Evolutionary conservation across 2,329 filamentous ascomycete genomes (phyloP), one percentile per base, ranked within the genome.

Genomic region (Basipetospora sp.): DNA sequence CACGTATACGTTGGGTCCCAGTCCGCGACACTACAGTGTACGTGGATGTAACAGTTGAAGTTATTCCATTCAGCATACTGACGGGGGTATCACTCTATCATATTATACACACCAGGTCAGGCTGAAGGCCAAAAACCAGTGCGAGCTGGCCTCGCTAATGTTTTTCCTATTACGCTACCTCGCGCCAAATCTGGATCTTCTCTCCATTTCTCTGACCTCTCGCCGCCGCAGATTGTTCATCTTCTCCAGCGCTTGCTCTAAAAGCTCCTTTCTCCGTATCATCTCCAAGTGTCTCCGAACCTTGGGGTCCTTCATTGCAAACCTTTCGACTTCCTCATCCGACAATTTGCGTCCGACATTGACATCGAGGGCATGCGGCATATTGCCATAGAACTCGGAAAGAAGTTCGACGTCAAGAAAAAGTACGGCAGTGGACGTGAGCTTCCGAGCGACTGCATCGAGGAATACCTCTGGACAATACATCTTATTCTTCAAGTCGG

Each of bases 321-420:
- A 94, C 18, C 74, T 73, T 53, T 98, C 88, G 4, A 96, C 73
- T 50, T 96, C 79, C 5, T 77, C 75, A 39, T 80, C 74, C 25
- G 74, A 74, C 43, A 94, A 67, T 48, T 85, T 79, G 18, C 85
- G 75, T 32, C 88, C 85, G 9, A 98, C 77, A 25, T 87, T 75
- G 42, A 80, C 64, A 55, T 98, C 90, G 10, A 98, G 71, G 54
- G 94, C 86, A 28, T 90, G 74, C 1, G 90, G 90, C 58, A 98
- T 98, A 53, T 90, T 86, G 61, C 94, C 94, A 63, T 94, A 94
- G 56, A 96, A 98, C 53, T 98, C 93, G 2, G 83, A 88, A 14
- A 98, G 72, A 15, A 98, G 71, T 61, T 98, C 92, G 9, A 96
- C 90, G 51, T 98, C 94, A 20, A 98, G 71, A 67, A 98, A 98